A percentile compares a stretch with the other conserved stretches of the same genome.
These are phyloP conservation scores for Cyberlindnera lachancei DNA, from an alignment of 805 yeast genomes.

Conservation along the genomic window DNA sequence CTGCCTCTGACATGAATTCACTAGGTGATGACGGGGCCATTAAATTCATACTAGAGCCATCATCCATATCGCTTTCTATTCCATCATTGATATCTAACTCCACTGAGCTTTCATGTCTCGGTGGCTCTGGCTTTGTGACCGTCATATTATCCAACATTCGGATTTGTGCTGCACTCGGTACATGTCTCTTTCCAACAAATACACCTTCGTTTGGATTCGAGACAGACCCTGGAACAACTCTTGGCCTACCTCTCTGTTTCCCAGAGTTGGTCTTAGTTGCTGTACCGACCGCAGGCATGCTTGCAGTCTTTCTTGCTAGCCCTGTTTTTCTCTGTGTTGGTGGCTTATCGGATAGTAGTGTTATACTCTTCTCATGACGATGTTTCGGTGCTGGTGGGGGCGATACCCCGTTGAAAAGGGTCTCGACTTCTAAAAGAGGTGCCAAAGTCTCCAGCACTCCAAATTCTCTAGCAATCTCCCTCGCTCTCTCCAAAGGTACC, in stretches of 20 bases:
- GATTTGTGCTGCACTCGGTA: background rate
- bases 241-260: slow-evolving; percentile 23
- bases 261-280: slow-evolving; percentile 1
- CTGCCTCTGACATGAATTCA: slow-evolving; percentile 48
- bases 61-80: slow-evolving; percentile 19
- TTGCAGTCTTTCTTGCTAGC: slow-evolving; percentile 18
- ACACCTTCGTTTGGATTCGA: slow-evolving; percentile 20
- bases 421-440: slow-evolving; percentile 58
- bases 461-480: slow-evolving; percentile 55
- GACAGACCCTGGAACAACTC: slow-evolving; percentile 1
- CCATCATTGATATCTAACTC: slow-evolving; percentile 18
- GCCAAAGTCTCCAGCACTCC: slow-evolving; percentile 54
- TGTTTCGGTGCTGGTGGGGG: slow-evolving; percentile 62
- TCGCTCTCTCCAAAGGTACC: slow-evolving; percentile 81
- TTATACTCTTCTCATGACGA: slow-evolving; percentile 41
- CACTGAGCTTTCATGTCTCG: slow-evolving; percentile 12
- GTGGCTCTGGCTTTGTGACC: background rate
- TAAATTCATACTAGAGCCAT: slow-evolving; percentile 4
- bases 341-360: slow-evolving; percentile 8
- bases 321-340: slow-evolving; percentile 10
- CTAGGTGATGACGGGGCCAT: slow-evolving; percentile 39
- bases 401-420: slow-evolving; percentile 40
- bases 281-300: slow-evolving; percentile 14
- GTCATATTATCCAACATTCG: slow-evolving; percentile 1
- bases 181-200: slow-evolving; percentile 15